Conservation (phyloP, 306 rosid species). For the Urtica urens region DNA sequence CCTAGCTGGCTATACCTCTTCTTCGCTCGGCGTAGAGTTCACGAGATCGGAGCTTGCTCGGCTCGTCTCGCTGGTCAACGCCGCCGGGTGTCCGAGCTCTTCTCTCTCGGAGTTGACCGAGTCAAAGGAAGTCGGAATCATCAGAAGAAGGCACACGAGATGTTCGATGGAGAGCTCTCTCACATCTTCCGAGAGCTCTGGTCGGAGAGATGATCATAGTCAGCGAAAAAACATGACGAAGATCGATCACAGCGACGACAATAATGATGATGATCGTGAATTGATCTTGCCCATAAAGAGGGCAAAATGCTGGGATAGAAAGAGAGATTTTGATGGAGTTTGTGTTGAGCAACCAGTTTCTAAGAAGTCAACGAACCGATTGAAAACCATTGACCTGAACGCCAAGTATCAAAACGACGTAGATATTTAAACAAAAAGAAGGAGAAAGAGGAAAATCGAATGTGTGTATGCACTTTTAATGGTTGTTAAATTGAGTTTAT, state of each 20-base stretch:
- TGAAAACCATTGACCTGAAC: constrained; percentile 58
- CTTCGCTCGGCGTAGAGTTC: constrained; percentile 46
- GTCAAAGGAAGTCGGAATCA: constrained; percentile 25
- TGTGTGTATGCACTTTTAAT: no score
- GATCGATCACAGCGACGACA: not conserved
- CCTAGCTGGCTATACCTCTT: constrained; percentile 50
- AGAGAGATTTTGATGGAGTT: constrained; percentile 46
- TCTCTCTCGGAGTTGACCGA: constrained; percentile 71
- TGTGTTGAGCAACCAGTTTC: constrained; percentile 37
- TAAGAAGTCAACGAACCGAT: constrained; percentile 32
- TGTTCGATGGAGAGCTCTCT: constrained; percentile 79
- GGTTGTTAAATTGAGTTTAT: no score
- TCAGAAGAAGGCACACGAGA: constrained; percentile 38
- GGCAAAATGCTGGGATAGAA: constrained; percentile 25
- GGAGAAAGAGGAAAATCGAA: not conserved
- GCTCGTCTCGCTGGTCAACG: constrained; percentile 53
- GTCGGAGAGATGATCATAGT: constrained; percentile 37
- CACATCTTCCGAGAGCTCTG: constrained; percentile 68
- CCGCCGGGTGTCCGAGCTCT: constrained; percentile 47
- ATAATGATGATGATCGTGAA: constrained; percentile 17
- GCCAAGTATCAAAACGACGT: constrained; percentile 42
- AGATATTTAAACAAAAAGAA: not conserved
- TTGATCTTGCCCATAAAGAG: constrained; percentile 26
- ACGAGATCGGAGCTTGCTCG: constrained; percentile 79
- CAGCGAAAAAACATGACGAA: constrained; percentile 12